Conservation (phyloP, 805 yeast species). For the Spencermartinsiella europaea region DNA sequence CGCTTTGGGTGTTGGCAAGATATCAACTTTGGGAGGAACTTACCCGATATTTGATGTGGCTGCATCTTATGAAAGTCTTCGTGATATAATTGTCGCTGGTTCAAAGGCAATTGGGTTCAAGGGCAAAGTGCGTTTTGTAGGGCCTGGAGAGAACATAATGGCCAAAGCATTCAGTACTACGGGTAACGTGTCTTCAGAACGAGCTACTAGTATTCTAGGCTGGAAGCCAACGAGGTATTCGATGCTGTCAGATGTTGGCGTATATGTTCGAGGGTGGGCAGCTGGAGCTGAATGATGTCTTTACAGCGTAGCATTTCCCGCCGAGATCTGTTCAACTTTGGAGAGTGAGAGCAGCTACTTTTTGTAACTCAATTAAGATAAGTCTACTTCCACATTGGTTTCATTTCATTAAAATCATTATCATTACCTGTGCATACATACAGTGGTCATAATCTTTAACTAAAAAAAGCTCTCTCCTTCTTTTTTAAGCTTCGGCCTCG, state of each 20-base stretch:
- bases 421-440: too few relatives aligned
- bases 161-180: constrained; percentile 8
- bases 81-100: constrained; percentile 2
- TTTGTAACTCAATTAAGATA: too few relatives aligned
- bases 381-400: too few relatives aligned
- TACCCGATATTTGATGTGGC: constrained; percentile 6
- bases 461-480: too few relatives aligned
- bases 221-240: constrained; percentile 3
- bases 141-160: constrained; percentile 2
- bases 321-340: too few relatives aligned
- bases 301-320: neutral
- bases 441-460: too few relatives aligned
- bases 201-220: constrained; percentile 2
- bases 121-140: constrained; percentile 5
- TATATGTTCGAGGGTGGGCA: constrained; percentile 6
- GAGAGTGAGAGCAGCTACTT: too few relatives aligned
- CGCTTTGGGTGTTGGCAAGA: constrained; percentile 97
- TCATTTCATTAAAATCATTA: too few relatives aligned
- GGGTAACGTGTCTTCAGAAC: constrained; percentile 1
- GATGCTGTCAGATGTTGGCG: constrained; percentile 6
- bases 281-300: too few relatives aligned
- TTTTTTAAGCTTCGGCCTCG: constrained; percentile 1
- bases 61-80: constrained; percentile 4
- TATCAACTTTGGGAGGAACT: constrained; percentile 76
- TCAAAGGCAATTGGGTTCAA: constrained; percentile 7